Evolutionary conservation across 2,329 filamentous ascomycete species (phyloP), one percentile per base, ranked within the genome.

Genomic region (Fusarium austroafricanum): DNA sequence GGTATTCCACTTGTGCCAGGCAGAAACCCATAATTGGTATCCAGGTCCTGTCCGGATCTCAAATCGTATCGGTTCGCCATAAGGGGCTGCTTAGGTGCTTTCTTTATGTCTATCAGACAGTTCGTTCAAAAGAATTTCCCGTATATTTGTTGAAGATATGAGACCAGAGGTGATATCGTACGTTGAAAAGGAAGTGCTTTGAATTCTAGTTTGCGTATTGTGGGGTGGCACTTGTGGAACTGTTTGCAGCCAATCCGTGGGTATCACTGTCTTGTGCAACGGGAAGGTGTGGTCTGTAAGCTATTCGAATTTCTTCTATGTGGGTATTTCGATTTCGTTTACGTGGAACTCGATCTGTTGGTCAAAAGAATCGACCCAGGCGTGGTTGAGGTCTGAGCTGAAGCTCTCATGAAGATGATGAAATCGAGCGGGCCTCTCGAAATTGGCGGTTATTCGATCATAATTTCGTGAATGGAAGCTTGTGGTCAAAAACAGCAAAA

Each of bases 1-100:
- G 76, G 76, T 10, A 61, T 71, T 8, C 63, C 69, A 35, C 68
- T 67, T 4, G 77, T 76, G 44, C 78, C 78, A 9, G 79, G 79
- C 51, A 80, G 64, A 5, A 73, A 49, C 23, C 76, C 74, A 59
- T 79, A 80, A 55, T 44, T 73, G 10, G 68, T 58, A 31, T 76
- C 73, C 14, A 71, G 65, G 46, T 76, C 76, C 49, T 71, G 62
- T 26, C 72, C 68, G 26, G 75, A 75, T 56, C 73, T 66, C 55
- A 76, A 43, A 23, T 75, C 61, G 56, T 78, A 78, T 42, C 60
- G 57, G 35, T 47, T 52, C 7, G 72, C 64, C 78, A 80, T 80
- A 28, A 7, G 35, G 37, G 33, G 26, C 37, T 35, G 26, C 20
- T 44, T 33, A 21, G 17, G 15, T 15, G 15, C 14, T 40, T 26